phyloP scores from a whole-genome alignment of 805 yeast species.

The Wickerhamiella hasegawae region DNA sequence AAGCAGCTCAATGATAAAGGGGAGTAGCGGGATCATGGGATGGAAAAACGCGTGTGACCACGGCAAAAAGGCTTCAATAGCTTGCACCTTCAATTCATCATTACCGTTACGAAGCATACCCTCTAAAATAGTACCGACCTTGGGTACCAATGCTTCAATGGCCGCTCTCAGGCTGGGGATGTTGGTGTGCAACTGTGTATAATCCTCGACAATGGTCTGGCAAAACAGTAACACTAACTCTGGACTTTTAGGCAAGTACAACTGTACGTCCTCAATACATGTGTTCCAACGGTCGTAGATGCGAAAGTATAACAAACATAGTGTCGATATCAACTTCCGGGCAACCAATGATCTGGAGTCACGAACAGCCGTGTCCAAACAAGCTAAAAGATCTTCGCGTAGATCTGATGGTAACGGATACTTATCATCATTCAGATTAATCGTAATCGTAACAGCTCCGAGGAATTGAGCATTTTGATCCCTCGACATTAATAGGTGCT shows the following conservation, averaged over 20 bases:
- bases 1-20: slow-evolving; percentile 2
- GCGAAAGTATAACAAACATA: slow-evolving; percentile 32
- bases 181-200: slow-evolving; percentile 6
- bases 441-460: slow-evolving; percentile 70
- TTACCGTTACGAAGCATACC: background rate
- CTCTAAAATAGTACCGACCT: slow-evolving; percentile 1
- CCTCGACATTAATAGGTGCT: slow-evolving; percentile 27
- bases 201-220: slow-evolving; percentile 17
- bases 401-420: slow-evolving; percentile 2
- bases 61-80: slow-evolving; percentile 6
- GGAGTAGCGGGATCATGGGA: slow-evolving; percentile 4
- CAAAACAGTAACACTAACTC: slow-evolving; percentile 13
- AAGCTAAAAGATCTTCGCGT: slow-evolving; percentile 10
- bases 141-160: slow-evolving; percentile 7
- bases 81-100: background rate
- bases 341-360: slow-evolving; percentile 26
- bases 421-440: slow-evolving; percentile 18
- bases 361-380: slow-evolving; percentile 9
- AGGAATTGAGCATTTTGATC: slow-evolving; percentile 37
- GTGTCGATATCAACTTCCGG: slow-evolving; percentile 40
- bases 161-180: slow-evolving; percentile 7
- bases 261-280: slow-evolving; percentile 16
- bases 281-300: slow-evolving; percentile 25
- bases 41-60: slow-evolving; percentile 12
- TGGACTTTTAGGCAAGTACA: slow-evolving; percentile 6